Evolutionary conservation across 2,329 filamentous ascomycete species (phyloP).

Genomic region (Colletotrichum sp.): DNA sequence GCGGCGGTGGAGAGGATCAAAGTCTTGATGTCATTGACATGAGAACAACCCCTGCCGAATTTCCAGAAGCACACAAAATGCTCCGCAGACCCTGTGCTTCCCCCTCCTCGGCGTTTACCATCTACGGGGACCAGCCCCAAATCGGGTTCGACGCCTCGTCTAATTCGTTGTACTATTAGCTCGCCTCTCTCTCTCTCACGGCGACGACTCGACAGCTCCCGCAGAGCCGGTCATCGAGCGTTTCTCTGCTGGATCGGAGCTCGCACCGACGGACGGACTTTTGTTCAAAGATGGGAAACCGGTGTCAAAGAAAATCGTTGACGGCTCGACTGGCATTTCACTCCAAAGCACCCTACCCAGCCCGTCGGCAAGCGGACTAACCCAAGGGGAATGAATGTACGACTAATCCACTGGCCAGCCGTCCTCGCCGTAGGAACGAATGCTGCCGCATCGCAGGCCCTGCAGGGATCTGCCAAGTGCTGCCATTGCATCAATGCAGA

Average conservation of each 20-base stretch:
- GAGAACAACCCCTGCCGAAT: neutral
- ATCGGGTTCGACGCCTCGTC: neutral
- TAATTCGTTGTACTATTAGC: neutral
- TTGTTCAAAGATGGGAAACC: neutral
- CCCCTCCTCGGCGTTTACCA: neutral
- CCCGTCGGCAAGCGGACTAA: neutral
- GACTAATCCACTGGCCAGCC: neutral
- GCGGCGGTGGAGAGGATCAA: neutral
- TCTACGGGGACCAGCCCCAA: neutral
- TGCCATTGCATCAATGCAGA: neutral
- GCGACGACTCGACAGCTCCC: neutral
- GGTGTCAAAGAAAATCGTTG: neutral
- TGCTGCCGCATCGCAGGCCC: neutral
- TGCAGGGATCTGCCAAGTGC: constrained; percentile 1
- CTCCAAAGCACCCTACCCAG: neutral
- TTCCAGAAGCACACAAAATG: neutral
- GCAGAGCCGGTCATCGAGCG: neutral
- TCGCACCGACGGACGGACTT: neutral
- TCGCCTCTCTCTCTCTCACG: neutral
- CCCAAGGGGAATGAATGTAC: neutral
- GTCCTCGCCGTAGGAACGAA: neutral
- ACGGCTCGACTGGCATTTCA: neutral
- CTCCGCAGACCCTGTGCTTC: neutral
- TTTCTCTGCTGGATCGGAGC: constrained; percentile 3
- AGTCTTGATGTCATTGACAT: constrained; percentile 21